Evolutionary conservation across 306 rosid genomes (phyloP), one percentile per base, ranked within the genome.

Genomic region (Trifolium fragiferum): DNA sequence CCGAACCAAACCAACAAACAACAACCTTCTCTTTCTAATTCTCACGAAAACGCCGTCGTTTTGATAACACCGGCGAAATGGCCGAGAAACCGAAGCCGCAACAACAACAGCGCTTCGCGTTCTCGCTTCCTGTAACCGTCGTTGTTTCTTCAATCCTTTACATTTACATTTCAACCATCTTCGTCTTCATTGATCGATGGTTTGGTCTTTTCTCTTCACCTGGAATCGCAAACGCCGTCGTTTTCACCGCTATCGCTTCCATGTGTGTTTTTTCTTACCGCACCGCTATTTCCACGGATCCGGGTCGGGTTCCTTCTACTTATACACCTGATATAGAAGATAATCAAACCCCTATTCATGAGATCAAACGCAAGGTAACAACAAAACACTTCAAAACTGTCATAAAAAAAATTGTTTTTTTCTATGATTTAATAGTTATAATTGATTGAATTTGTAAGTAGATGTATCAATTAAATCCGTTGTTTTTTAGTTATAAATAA

Each of bases 151-250:
- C 70, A 33, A 91, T 94, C 79, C 76, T 72, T 9, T 94, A 77
- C 84, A 79, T 92, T 57, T 94, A 94, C 85, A 40, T 84, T 35
- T 86, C 99, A 47, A 86, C 99, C 7, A 78, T 94, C 21, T 94
- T 94, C 82, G 76, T 94, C 19, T 92, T 90, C 82, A 81, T 91
- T 10, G 95, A 92, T 65, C 88, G 84, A 10, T 94, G 99, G 99
- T 81, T 94, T 66, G 97, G 99, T 38, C 92, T 94, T 74, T 44
- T 72, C 84, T 82, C 99, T n/a, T 94, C 99, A 8, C 99, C 99
- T 0, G 99, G 99, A 25, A 82, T 94, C 43, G 83, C 80, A 71
- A 94, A 94, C 93, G 86, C 90, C 75, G 41, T 73, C 69, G 89
- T 81, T 73, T 94, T 94, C 91, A 84, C 99, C n/a, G 88, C 81